Evolutionary conservation across 116 monocot genomes (phyloP).

Genomic region (Zostera marina): DNA sequence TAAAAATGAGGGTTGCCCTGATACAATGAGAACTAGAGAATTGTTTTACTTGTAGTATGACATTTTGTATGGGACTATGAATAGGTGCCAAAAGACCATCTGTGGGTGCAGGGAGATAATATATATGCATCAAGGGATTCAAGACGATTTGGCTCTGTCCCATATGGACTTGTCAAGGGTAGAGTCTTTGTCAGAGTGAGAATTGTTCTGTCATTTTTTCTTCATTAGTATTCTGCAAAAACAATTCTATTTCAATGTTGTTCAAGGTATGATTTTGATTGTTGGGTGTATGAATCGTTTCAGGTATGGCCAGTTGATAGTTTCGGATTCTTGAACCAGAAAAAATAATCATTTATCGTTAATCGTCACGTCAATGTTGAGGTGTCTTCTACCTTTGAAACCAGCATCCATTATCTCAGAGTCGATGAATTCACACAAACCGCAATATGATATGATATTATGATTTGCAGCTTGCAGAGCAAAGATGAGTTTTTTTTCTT

Average conservation of each 20-base stretch:
- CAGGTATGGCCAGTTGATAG: slow-evolving; percentile 19
- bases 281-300: neutral
- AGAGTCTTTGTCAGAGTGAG: slow-evolving; percentile 64
- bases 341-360: neutral
- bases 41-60: neutral
- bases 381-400: neutral
- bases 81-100: slow-evolving; percentile 80
- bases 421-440: no score
- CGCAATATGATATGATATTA: no score
- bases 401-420: no score
- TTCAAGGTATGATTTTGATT: neutral
- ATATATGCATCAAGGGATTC: slow-evolving; percentile 71
- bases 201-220: neutral
- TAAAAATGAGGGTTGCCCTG: no score
- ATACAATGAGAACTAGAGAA: no score
- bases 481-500: no score
- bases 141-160: slow-evolving; percentile 58
- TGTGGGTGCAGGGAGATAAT: slow-evolving; percentile 92
- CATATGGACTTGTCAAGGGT: slow-evolving; percentile 62
- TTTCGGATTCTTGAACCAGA: slow-evolving; percentile 15
- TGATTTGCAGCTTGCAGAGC: no score
- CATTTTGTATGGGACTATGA: neutral
- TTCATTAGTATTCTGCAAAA: neutral
- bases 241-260: slow-evolving; percentile 1
- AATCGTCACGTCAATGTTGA: neutral